phyloP scores from a whole-genome alignment of 2,329 filamentous ascomycete genomes.

The Aspergillus sp. region DNA sequence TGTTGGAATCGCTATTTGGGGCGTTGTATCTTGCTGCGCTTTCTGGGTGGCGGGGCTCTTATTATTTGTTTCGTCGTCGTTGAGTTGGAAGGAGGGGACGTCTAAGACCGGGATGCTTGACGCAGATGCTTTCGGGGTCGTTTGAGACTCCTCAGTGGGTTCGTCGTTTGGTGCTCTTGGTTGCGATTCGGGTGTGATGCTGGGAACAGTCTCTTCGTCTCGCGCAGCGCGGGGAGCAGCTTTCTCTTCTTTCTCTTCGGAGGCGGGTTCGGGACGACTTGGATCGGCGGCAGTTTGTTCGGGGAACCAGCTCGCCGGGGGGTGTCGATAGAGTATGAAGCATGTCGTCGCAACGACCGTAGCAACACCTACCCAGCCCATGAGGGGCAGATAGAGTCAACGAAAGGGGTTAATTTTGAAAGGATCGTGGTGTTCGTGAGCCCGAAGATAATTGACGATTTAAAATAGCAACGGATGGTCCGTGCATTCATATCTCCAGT shows the following conservation, averaged over 20 bases:
- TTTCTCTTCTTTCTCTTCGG: conserved; percentile 14
- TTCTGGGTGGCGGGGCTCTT: conserved; percentile 1
- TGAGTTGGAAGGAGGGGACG: conserved; percentile 35
- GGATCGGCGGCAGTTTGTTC: conserved; percentile 15
- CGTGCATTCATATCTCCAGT: neutral
- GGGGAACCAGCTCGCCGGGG: conserved; percentile 34
- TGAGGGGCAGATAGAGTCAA: conserved; percentile 22
- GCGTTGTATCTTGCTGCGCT: conserved; percentile 2
- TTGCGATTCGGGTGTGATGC: conserved; percentile 1
- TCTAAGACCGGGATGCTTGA: conserved; percentile 23
- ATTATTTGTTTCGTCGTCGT: conserved; percentile 18
- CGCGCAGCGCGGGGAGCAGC: conserved; percentile 11
- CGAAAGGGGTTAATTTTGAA: neutral
- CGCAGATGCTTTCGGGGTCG: conserved; percentile 38
- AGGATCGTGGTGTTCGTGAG: neutral
- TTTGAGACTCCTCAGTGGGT: conserved; percentile 26
- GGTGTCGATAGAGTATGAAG: conserved; percentile 42
- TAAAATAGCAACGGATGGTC: conserved; percentile 4
- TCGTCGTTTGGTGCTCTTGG: conserved; percentile 9
- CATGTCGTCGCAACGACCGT: conserved; percentile 40
- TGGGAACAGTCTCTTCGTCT: conserved; percentile 13
- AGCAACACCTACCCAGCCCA: conserved; percentile 45
- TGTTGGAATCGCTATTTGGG: conserved; percentile 11
- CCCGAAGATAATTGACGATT: neutral
- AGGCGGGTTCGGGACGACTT: conserved; percentile 1